phyloP scores from a whole-genome alignment of 2,329 filamentous ascomycete species.

The Epichloe coenophiala region DNA sequence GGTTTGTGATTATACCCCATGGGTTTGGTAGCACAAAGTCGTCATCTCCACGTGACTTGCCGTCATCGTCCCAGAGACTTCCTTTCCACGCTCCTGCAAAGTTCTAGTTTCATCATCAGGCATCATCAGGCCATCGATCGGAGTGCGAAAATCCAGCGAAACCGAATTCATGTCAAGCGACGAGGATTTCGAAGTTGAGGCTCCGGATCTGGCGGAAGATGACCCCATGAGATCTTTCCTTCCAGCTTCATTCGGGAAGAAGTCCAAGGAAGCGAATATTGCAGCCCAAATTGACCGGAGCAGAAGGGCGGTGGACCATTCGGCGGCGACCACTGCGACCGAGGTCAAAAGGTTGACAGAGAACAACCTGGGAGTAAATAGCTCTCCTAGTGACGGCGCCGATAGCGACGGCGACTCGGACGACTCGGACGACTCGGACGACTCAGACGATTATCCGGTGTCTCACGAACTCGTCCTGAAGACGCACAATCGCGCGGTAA shows the following conservation, averaged over 20 bases:
- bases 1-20: too few relatives aligned
- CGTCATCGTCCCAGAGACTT: neutral
- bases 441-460: conserved; percentile 60
- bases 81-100: too few relatives aligned
- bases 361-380: conserved; percentile 7
- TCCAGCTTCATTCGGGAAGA: conserved; percentile 76
- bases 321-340: neutral
- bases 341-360: conserved; percentile 6
- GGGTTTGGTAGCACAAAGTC: neutral
- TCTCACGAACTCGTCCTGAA: conserved; percentile 89
- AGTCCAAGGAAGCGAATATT: conserved; percentile 58
- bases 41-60: neutral
- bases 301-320: conserved; percentile 37
- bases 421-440: conserved; percentile 49
- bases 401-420: conserved; percentile 13
- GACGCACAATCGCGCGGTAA: conserved; percentile 81
- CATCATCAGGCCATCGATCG: neutral
- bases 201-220: conserved; percentile 40
- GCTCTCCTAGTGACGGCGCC: conserved; percentile 8
- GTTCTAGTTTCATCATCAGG: too few relatives aligned
- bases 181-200: conserved; percentile 44
- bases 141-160: neutral
- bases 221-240: conserved; percentile 66
- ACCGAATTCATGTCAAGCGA: conserved; percentile 39
- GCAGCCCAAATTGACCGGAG: conserved; percentile 70